Evolutionary conservation across 2,329 filamentous ascomycete species (phyloP), one percentile per base, ranked within the genome.

Genomic region (Xylariaceae sp.): DNA sequence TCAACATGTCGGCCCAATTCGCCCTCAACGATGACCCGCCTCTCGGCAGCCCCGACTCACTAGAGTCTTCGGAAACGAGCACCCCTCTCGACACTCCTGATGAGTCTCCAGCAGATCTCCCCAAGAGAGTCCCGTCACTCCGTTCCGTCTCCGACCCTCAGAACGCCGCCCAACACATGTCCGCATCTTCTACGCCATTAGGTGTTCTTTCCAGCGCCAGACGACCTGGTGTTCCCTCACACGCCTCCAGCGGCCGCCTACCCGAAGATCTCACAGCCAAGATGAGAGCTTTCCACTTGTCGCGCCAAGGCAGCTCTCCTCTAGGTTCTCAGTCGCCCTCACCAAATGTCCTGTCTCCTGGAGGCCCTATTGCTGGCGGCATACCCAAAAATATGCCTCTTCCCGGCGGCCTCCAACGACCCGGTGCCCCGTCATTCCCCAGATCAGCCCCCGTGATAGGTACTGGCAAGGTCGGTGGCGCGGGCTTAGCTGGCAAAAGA

Each of bases 121-220:
- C 73, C 44, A 71, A 77, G 63, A 67, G 81, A 64, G 60, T 83
- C 47, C 75, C 80, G 17, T 79, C 80, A 5, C 64, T 82, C 34
- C 78, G 82, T 55, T 78, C 80, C 37, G 66, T 78, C 17, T 81
- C 82, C 43, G 79, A 83, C 40, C 70, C 82, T 17, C 69, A 73
- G 53, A 72, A 69, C 44, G 61, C 70, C 22, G 66, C 67, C 20
- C 65, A 69, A 23, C 53, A 52, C 46, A 90, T 95, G 81, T 88
- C 80, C 45, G 71, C 85, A 6, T 90, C 83, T n/a, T 95, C 90
- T n/a, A 93, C 86, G 22, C 83, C 88, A 33, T 73, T 91, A 4
- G 89, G 89, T 33, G 79, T 87, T 47, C 71, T 95, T 59, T 89
- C 84, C 65, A 79, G 70, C 54, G 80, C 78, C 4, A 72, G 81